Percentiles rank a stretch among this genome's conserved stretches.
Evolutionary conservation across 2,329 filamentous ascomycete genomes (phyloP).

Genomic region (Pleoardoris graminearum): DNA sequence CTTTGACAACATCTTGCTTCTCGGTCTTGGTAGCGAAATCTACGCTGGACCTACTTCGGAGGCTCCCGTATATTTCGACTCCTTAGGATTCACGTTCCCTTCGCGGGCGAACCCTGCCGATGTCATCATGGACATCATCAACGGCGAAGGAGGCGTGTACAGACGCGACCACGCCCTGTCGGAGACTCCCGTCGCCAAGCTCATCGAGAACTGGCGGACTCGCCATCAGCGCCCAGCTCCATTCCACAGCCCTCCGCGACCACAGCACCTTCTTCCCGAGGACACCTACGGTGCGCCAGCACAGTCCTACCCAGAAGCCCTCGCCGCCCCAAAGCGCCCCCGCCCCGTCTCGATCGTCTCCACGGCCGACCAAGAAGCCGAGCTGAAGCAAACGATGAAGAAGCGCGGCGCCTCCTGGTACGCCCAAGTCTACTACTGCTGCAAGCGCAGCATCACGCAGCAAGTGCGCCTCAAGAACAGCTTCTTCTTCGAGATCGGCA

Average conservation of each 20-base stretch:
- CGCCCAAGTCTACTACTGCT: constrained; percentile 58
- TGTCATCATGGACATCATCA: constrained; percentile 64
- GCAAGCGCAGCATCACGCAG: constrained; percentile 58
- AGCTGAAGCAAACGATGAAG: constrained; percentile 53
- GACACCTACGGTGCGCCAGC: not conserved
- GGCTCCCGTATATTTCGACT: constrained; percentile 56
- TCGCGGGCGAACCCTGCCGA: constrained; percentile 59
- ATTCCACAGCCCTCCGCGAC: constrained; percentile 6
- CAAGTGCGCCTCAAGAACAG: constrained; percentile 58
- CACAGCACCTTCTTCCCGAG: constrained; percentile 12
- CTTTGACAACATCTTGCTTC: constrained; percentile 60
- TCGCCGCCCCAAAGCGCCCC: constrained; percentile 10
- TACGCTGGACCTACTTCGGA: constrained; percentile 56
- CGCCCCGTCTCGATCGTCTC: constrained; percentile 34
- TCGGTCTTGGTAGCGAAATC: constrained; percentile 59
- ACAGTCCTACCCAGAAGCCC: not conserved
- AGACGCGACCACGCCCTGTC: constrained; percentile 53
- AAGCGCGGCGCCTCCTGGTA: constrained; percentile 41
- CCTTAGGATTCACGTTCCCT: constrained; percentile 56
- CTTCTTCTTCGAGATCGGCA: constrained; percentile 59
- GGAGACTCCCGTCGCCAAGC: constrained; percentile 43
- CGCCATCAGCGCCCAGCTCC: constrained; percentile 19
- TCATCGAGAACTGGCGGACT: constrained; percentile 55
- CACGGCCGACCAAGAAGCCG: constrained; percentile 46
- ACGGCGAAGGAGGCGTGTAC: constrained; percentile 59